Evolutionary conservation across 192 early-diverging fungal genomes (phyloP).

Genomic region (Coemansia furcata): DNA sequence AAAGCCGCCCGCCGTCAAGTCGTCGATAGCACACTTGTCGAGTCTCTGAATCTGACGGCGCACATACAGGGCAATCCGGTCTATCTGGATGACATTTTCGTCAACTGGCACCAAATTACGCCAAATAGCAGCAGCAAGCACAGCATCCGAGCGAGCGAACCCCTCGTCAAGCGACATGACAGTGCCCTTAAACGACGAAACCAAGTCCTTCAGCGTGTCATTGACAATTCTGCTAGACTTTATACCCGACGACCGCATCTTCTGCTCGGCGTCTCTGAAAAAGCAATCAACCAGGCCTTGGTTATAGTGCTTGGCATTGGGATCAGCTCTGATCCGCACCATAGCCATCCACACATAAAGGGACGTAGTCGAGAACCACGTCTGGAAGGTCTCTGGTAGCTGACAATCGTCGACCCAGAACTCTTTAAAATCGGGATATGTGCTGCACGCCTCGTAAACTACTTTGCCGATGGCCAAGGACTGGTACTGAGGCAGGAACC

Average conservation of each 20-base stretch:
- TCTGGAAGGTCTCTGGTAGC: slow-evolving; percentile 86
- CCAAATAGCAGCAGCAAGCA: slow-evolving; percentile 90
- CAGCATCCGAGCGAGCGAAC: slow-evolving; percentile 78
- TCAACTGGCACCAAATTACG: slow-evolving; percentile 48
- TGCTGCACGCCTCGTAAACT: slow-evolving; percentile 33
- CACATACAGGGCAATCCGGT: slow-evolving; percentile 19
- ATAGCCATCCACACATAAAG: slow-evolving; percentile 94
- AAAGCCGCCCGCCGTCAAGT: slow-evolving; percentile 32
- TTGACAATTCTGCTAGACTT: slow-evolving; percentile 70
- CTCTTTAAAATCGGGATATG: slow-evolving; percentile 32
- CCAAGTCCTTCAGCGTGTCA: slow-evolving; percentile 74
- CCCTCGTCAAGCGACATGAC: slow-evolving; percentile 92
- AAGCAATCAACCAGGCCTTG: slow-evolving; percentile 86
- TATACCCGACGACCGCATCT: slow-evolving; percentile 77
- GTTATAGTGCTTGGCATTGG: slow-evolving; percentile 74
- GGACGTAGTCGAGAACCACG: slow-evolving; percentile 89
- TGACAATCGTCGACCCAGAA: slow-evolving; percentile 53
- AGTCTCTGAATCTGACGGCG: slow-evolving; percentile 30
- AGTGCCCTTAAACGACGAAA: slow-evolving; percentile 83
- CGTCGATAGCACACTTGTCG: slow-evolving; percentile 15
- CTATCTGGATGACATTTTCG: slow-evolving; percentile 28
- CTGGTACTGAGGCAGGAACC: slow-evolving; percentile 46
- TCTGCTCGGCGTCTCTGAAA: slow-evolving; percentile 84
- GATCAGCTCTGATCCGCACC: slow-evolving; percentile 74
- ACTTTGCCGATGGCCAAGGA: slow-evolving; percentile 30